phyloP scores from a whole-genome alignment of 495 filamentous ascomycete species.

The Parmelia sp. region DNA sequence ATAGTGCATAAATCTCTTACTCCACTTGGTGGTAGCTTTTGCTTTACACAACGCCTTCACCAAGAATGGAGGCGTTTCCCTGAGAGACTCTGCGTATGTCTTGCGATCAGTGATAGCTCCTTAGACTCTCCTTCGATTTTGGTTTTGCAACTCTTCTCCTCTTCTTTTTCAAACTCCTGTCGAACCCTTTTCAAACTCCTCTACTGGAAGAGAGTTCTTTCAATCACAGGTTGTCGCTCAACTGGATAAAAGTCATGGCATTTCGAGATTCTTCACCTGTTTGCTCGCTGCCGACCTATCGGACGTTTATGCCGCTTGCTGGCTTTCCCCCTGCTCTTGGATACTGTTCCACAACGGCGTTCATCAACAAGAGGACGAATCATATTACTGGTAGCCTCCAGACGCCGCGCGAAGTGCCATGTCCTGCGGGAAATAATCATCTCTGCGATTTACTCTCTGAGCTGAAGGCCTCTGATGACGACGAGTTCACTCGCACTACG shows the following conservation, averaged over 20 bases:
- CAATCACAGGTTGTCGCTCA: background rate
- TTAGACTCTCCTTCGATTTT: background rate
- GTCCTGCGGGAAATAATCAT: background rate
- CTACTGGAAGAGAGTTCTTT: background rate
- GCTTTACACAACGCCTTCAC: background rate
- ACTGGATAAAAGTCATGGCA: background rate
- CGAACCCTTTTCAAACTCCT: background rate
- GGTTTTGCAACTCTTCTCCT: background rate
- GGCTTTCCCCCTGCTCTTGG: constrained; percentile 1
- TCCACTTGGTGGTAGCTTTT: background rate
- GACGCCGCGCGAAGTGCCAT: background rate
- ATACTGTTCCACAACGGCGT: background rate
- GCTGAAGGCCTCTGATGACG: background rate
- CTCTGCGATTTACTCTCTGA: background rate
- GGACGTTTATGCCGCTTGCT: background rate
- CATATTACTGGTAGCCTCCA: background rate
- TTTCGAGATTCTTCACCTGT: background rate
- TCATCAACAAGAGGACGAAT: background rate
- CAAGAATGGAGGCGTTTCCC: no score
- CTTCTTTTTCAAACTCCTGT: background rate
- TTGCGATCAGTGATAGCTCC: background rate
- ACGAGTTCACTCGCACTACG: background rate
- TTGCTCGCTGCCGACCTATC: background rate
- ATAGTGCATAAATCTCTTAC: background rate
- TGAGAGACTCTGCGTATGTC: background rate